Base-by-base conservation (phyloP, 2,329 filamentous ascomycete species). In the Aspergillus sp. region DNA sequence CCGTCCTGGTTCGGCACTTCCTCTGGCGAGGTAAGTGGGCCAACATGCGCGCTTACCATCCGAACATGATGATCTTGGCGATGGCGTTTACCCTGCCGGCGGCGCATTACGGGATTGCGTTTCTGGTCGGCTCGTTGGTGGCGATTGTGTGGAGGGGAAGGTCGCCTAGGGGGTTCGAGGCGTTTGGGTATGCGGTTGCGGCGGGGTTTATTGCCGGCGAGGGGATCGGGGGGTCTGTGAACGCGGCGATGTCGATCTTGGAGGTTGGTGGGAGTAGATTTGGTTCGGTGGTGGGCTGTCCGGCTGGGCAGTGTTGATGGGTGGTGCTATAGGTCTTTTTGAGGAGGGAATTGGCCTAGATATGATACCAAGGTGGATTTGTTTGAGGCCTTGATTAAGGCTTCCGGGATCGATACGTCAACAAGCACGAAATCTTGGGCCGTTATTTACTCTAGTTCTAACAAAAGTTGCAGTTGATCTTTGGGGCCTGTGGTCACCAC, bases 1-100 rank as follows among this genome's bases (percentile, higher is more conserved):
- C 26, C 18, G 52, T 54, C 1, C 39, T 54, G 6, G 16, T 46
- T 7, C 36, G 47, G 6, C 46, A 46, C 14, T 45, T 24, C 10
- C 14, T 58, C 20, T 50, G 22, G 20, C 26, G 20, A 3, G 45
- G 51, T 10, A 26, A 26, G 45, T 54, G 56, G 50, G 50, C 12
- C 7, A 3, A 18, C 3, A 49, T 53, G n/a, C 56, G 50, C 7
- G 39, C 14, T 0, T 58, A 54, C 24, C 51, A 54, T 36, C 56
- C 51, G n/a, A 58, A 58, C 12, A n/a, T 58, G 26, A 49, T 58
- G 56, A 58, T 58, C 20, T 6, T 58, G 14, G 56, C 56, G 12
- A 49, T 58, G 51, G 56, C 51, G 42, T 58, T 58, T 22, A 55
- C 52, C 9, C 52, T 55, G 11, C 56, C 56, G 3, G 45, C 52